Base-by-base conservation (phyloP, 257 asterid species). In the Solanum sejunctum region DNA sequence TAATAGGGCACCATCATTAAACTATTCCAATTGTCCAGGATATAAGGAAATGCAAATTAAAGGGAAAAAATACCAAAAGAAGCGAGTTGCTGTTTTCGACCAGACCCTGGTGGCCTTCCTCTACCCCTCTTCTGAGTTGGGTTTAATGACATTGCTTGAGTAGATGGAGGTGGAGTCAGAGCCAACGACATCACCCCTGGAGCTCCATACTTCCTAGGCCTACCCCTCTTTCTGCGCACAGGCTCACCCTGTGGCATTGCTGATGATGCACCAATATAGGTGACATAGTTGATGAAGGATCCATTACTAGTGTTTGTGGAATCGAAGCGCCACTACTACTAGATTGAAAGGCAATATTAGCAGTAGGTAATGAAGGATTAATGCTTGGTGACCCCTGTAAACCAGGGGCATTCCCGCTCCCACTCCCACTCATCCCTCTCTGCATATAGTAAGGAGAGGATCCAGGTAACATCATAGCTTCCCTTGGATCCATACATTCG, bases 181-280 rank as follows among this genome's bases (percentile, higher is more conserved):
- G 89, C 89, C 86, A 91, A 87, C 0, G 95, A 87, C 73, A 90
- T 92, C 6, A 89, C 90, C 15, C 92, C 93, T 84, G 88, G 93
- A 13, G 89, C 92, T 71, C 97, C 98, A 84, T 94, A 94, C 83
- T 94, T 94, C 82, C 97, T 88, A 2, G 98, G 98, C 81, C 97
- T 92, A 39, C 98, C 98, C 72, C 98, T 86, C 85, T 94, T 93
- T 83, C 98, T 91, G 15, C 98, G 93, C 78, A 93, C 88, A 26
- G 95, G 94, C 84, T 90, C 95, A 15, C 92, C 92, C 83, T 89
- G 95, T 78, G 89, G 90, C 89, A 90, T 80, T 60, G 88, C 84
- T 54, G 92, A 88, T 54, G 93, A 89, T 52, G 91, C 93, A 52
- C 98, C 95, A 56, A 84, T 88, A 67, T 92, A 81, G 88, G 86